A percentile compares a stretch with the other conserved stretches of the same genome.
Evolutionary conservation across 345 rosid species (phyloP).

Genomic region (Ailanthus altissimus): DNA sequence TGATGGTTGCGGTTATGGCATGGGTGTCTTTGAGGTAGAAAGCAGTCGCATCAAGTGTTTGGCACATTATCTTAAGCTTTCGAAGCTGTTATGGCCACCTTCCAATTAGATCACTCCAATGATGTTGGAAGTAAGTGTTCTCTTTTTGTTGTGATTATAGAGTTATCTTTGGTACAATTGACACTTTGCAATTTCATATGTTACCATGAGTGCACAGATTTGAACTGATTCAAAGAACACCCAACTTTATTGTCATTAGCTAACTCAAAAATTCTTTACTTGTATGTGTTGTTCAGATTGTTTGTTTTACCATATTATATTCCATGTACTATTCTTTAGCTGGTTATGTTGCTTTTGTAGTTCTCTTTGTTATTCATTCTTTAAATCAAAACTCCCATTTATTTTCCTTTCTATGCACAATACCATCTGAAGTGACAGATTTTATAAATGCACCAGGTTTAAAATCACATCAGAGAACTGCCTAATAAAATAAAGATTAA

Average conservation of each 20-base stretch:
- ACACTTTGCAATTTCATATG: neutral
- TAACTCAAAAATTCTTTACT: neutral
- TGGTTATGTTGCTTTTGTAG: neutral
- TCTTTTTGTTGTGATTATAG: neutral
- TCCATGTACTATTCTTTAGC: neutral
- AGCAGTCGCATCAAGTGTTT: slow-evolving; percentile 53
- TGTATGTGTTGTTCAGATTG: neutral
- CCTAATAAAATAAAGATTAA: slow-evolving; percentile 1
- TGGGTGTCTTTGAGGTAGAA: slow-evolving; percentile 70
- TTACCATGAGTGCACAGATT: neutral
- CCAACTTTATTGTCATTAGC: neutral
- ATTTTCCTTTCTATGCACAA: neutral
- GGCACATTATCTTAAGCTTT: slow-evolving; percentile 43
- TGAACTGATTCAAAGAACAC: too few species aligned
- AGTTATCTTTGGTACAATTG: neutral
- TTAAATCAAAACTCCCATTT: neutral
- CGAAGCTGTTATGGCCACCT: slow-evolving; percentile 87
- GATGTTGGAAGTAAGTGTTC: slow-evolving; percentile 49
- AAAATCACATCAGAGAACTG: slow-evolving; percentile 21
- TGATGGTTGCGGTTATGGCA: slow-evolving; percentile 23
- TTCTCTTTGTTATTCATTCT: neutral
- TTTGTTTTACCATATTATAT: neutral
- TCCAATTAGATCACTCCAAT: slow-evolving; percentile 61
- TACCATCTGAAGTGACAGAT: neutral
- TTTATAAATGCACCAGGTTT: slow-evolving; percentile 25